Base-by-base conservation (phyloP, 306 rosid species). In the Cucumis hystrix region DNA sequence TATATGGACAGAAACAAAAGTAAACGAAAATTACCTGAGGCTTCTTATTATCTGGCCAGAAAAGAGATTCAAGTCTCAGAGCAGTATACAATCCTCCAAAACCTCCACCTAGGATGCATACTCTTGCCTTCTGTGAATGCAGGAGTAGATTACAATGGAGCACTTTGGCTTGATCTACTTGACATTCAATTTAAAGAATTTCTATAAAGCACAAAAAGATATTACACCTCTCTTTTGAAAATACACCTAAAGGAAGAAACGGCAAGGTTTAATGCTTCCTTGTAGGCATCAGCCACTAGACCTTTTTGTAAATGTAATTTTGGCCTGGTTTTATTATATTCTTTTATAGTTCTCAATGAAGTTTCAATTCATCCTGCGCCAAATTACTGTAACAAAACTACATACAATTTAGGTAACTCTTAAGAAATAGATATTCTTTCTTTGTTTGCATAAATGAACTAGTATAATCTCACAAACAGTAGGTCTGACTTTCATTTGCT, bases 1-100 rank as follows among this genome's bases (percentile, higher is more conserved):
- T 20, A 68, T 6, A 5, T 21, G 57, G n/a, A 45, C 7, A 69
- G 57, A 70, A 70, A 70, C 35, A 14, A 23, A 70, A 20, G 0
- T 14, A 49, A 74, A 43, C 59, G 55, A 6, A 78, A 49, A 30
- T 60, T 80, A 91, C 96, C 88, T 92, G 97, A 17, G 98, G 98
- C 63, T 79, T 92, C 80, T 87, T 94, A 75, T 88, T 87, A 8
- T 90, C 90, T 18, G 96, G 82, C 98, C 98, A 94, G 37, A 82
- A 87, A 23, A 94, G 92, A 40, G 98, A 94, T 79, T 94, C 98
- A 68, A 94, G 89, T 81, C 98, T 87, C 80, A 94, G 79, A 67
- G 97, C 98, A 77, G 98, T 94, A 79, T 92, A 94, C 66, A 94
- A 86, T 78, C 98, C 98, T 76, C 98, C 98, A 78, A 94, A 94